Evolutionary conservation across 148 eudicot species (phyloP).

Genomic region (Vaccinium darrowii): DNA sequence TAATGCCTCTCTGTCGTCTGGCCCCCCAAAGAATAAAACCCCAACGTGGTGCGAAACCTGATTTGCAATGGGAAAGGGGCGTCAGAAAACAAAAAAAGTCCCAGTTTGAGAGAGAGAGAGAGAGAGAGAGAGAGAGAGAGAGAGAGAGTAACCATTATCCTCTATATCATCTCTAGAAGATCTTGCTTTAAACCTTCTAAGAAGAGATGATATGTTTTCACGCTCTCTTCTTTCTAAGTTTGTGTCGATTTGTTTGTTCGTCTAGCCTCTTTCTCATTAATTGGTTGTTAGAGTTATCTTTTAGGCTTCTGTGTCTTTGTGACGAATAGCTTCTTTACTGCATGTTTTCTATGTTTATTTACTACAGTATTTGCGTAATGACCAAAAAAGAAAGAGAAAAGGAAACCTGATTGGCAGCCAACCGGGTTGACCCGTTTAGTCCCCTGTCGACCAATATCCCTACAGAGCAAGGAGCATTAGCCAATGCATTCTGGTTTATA

Average conservation of each 20-base stretch:
- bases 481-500: slow-evolving; percentile 32
- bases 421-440: slow-evolving; percentile 29
- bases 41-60: slow-evolving; percentile 13
- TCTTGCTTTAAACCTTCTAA: background rate
- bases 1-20: slow-evolving; percentile 34
- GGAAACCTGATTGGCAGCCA: slow-evolving; percentile 18
- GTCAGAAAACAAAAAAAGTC: background rate
- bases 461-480: slow-evolving; percentile 36
- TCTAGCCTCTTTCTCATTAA: background rate
- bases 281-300: background rate
- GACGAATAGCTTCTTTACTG: background rate
- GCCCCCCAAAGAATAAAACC: slow-evolving; percentile 37
- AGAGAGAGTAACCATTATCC: background rate
- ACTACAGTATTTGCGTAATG: background rate
- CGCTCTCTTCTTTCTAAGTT: background rate
- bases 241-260: background rate
- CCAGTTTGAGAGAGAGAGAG: background rate
- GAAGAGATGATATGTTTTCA: background rate
- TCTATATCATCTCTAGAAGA: background rate
- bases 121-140: background rate
- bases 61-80: background rate
- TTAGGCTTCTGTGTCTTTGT: background rate
- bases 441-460: slow-evolving; percentile 41
- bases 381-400: background rate
- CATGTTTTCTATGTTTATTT: background rate